Evolutionary conservation across 441 rosid species (phyloP).

Genomic region (Croton laevigatus): DNA sequence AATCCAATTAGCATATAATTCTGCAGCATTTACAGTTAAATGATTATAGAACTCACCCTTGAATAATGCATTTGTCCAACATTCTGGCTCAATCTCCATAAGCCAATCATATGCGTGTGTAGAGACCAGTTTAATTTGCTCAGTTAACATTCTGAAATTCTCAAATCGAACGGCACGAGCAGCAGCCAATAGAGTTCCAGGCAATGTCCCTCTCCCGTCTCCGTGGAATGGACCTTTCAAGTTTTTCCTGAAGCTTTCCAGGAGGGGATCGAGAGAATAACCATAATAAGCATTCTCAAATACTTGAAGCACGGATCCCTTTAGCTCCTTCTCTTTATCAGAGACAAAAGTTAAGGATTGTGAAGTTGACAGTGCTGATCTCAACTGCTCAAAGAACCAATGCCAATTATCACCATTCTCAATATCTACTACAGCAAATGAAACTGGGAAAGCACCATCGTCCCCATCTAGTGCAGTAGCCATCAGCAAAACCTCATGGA

Average conservation of each 20-base stretch:
- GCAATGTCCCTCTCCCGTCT: slow-evolving; percentile 69
- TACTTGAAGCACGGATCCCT: slow-evolving; percentile 51
- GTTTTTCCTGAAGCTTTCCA: slow-evolving; percentile 70
- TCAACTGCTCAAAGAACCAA: slow-evolving; percentile 81
- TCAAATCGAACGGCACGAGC: slow-evolving; percentile 67
- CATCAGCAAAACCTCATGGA: slow-evolving; percentile 71
- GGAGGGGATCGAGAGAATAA: slow-evolving; percentile 67
- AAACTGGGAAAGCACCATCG: slow-evolving; percentile 71
- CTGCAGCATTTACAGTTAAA: slow-evolving; percentile 58
- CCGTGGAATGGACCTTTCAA: slow-evolving; percentile 85
- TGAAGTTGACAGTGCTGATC: slow-evolving; percentile 47
- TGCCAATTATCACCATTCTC: slow-evolving; percentile 74
- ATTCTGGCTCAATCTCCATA: slow-evolving; percentile 60
- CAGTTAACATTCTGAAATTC: slow-evolving; percentile 47
- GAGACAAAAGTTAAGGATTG: slow-evolving; percentile 65
- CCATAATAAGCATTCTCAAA: slow-evolving; percentile 72
- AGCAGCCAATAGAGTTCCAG: slow-evolving; percentile 61
- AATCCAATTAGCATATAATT: slow-evolving; percentile 59
- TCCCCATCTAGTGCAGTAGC: slow-evolving; percentile 89
- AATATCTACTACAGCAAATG: slow-evolving; percentile 71
- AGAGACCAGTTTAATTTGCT: slow-evolving; percentile 67
- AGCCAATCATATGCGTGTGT: slow-evolving; percentile 74
- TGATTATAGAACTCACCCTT: slow-evolving; percentile 74
- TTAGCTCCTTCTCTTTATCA: slow-evolving; percentile 70
- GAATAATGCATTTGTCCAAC: slow-evolving; percentile 68